phyloP scores from a whole-genome alignment of 1,139 yeast genomes.

The Suhomyces chickasaworum region DNA sequence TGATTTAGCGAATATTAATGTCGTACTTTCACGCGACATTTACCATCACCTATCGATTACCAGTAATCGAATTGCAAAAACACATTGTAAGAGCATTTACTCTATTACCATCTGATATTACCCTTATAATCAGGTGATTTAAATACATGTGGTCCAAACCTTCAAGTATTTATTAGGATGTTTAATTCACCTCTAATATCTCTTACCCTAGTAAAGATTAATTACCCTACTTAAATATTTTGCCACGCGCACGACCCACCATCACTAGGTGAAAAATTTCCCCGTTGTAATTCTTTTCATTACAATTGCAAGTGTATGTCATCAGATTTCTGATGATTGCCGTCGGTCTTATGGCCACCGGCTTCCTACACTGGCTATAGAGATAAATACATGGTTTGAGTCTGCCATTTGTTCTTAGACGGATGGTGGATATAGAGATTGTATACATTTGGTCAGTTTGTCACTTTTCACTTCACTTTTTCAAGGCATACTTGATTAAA shows the following conservation, averaged over 20 bases:
- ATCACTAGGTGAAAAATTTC: conserved; percentile 2
- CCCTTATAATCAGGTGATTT: too few species aligned
- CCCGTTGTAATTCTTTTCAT: background rate
- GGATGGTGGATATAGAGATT: conserved; percentile 57
- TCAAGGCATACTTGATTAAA: conserved; percentile 36
- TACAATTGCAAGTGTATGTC: conserved; percentile 6
- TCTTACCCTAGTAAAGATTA: background rate
- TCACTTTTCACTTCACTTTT: background rate
- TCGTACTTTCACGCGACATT: too few species aligned
- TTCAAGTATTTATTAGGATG: too few species aligned
- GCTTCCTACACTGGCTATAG: conserved; percentile 36
- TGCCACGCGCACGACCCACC: background rate
- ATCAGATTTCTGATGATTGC: conserved; percentile 2
- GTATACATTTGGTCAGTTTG: conserved; percentile 36
- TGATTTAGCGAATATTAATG: too few species aligned
- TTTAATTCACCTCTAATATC: too few species aligned
- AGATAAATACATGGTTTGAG: conserved; percentile 56
- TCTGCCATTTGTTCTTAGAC: conserved; percentile 42
- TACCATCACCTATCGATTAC: too few species aligned
- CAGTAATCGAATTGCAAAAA: too few species aligned
- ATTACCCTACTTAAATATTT: background rate
- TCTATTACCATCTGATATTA: too few species aligned
- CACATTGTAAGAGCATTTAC: too few species aligned
- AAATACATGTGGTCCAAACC: too few species aligned
- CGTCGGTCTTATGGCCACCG: conserved; percentile 16